Conservation (phyloP, 345 rosid genomes). For the Boechera retrofracta region DNA sequence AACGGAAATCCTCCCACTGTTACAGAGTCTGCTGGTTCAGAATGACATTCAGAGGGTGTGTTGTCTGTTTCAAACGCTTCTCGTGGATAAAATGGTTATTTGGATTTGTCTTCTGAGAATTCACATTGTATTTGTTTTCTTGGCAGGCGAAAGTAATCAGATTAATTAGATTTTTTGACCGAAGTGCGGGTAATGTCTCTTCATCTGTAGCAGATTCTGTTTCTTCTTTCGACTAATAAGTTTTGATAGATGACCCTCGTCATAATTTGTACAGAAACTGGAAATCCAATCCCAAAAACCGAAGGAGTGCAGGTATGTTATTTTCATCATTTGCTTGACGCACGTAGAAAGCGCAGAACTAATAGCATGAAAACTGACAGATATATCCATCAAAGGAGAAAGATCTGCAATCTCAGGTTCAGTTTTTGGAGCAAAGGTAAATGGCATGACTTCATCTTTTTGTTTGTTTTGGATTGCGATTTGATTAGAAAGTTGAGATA, state of each 20-base stretch:
- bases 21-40: constrained; percentile 77
- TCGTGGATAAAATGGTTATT: not conserved
- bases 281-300: constrained; percentile 12
- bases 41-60: constrained; percentile 76
- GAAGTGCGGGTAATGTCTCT: constrained; percentile 50
- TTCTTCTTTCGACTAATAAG: not conserved
- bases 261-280: not conserved
- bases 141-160: constrained; percentile 83
- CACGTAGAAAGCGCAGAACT: not conserved
- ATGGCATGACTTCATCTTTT: not conserved
- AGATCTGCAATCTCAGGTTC: constrained; percentile 69
- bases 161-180: constrained; percentile 71
- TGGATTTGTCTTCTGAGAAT: not conserved
- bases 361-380: constrained; percentile 44
- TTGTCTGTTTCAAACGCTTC: constrained; percentile 7
- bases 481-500: constrained; percentile 10
- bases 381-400: constrained; percentile 60
- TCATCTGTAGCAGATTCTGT: not conserved
- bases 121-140: constrained; percentile 26
- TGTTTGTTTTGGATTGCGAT: not conserved
- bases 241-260: not conserved
- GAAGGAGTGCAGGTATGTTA: constrained; percentile 34
- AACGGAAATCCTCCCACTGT: constrained; percentile 58
- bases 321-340: constrained; percentile 6
- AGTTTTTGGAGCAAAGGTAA: constrained; percentile 81